Conservation (phyloP, 1,284 basidiomycete species). For the Sporisorium iseilematis-ciliati region DNA sequence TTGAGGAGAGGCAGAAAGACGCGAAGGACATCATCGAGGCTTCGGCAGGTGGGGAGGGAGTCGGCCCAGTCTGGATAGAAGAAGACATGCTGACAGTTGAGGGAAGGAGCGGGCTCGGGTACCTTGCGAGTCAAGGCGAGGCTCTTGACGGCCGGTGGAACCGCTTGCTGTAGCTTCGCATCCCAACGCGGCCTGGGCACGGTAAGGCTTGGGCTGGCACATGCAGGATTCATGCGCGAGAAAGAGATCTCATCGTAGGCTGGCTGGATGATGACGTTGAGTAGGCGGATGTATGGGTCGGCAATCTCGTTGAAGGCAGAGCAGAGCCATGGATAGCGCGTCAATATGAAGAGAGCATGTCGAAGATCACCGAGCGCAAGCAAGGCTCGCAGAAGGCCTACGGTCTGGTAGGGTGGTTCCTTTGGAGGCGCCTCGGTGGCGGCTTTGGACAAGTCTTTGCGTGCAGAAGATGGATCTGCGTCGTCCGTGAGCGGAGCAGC, state of each 20-base stretch:
- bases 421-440: slow-evolving; percentile 72
- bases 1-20: slow-evolving; percentile 63
- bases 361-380: slow-evolving; percentile 86
- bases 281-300: slow-evolving; percentile 74
- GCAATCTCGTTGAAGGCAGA: slow-evolving; percentile 83
- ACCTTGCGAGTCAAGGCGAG: slow-evolving; percentile 54
- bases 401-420: slow-evolving; percentile 81
- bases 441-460: slow-evolving; percentile 61
- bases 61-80: slow-evolving; percentile 62
- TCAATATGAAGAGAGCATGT: slow-evolving; percentile 82
- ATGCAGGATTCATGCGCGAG: slow-evolving; percentile 75
- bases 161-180: slow-evolving; percentile 29
- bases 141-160: slow-evolving; percentile 23
- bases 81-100: slow-evolving; percentile 52
- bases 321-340: slow-evolving; percentile 86
- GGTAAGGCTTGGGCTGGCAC: slow-evolving; percentile 71
- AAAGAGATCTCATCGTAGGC: slow-evolving; percentile 57
- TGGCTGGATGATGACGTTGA: slow-evolving; percentile 61
- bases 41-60: slow-evolving; percentile 43
- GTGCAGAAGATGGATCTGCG: slow-evolving; percentile 43
- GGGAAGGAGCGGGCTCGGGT: slow-evolving; percentile 58
- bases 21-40: slow-evolving; percentile 42
- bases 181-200: slow-evolving; percentile 66
- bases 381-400: slow-evolving; percentile 82
- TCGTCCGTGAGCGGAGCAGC: slow-evolving; percentile 84